A percentile compares a stretch with the other conserved stretches of the same genome.
Evolutionary conservation across 768 basidiomycete genomes (phyloP).

Genomic region (Amanita fuliginea): DNA sequence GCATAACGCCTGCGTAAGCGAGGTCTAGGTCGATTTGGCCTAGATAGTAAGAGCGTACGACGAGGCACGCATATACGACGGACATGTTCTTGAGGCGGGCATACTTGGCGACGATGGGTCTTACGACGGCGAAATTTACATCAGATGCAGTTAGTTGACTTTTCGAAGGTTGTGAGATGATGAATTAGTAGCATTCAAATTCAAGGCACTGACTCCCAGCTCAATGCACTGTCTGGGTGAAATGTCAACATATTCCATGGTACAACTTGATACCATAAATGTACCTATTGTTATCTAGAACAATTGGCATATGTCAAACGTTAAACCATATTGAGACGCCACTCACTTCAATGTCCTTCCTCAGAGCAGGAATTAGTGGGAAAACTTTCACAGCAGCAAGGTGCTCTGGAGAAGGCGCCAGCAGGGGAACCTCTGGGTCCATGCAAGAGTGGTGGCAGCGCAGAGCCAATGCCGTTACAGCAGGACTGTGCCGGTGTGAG

Average conservation of each 20-base stretch:
- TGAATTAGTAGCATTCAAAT: constrained; percentile 4
- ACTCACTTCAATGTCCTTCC: constrained; percentile 59
- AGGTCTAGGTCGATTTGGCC: constrained; percentile 58
- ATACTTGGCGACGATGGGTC: constrained; percentile 72
- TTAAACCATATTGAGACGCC: constrained; percentile 1
- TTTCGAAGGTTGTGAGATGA: constrained; percentile 4
- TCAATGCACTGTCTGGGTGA: constrained; percentile 53
- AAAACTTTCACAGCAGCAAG: constrained; percentile 63
- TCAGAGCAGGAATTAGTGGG: constrained; percentile 67
- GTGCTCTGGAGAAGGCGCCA: constrained; percentile 46
- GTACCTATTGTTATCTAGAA: constrained; percentile 34
- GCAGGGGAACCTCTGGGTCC: constrained; percentile 30
- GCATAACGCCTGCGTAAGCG: constrained; percentile 66
- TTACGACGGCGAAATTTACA: constrained; percentile 70
- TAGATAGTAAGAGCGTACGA: constrained; percentile 72
- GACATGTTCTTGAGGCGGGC: constrained; percentile 67
- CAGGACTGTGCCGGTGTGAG: background rate
- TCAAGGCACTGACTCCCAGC: constrained; percentile 73
- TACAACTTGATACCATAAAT: constrained; percentile 6
- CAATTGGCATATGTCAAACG: constrained; percentile 12
- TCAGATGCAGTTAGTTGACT: constrained; percentile 81
- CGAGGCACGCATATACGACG: constrained; percentile 65
- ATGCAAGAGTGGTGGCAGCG: constrained; percentile 15
- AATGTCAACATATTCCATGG: constrained; percentile 3
- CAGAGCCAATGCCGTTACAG: background rate